phyloP scores from a whole-genome alignment of 164 flowering plant genomes.

The Sextonia rubra region DNA sequence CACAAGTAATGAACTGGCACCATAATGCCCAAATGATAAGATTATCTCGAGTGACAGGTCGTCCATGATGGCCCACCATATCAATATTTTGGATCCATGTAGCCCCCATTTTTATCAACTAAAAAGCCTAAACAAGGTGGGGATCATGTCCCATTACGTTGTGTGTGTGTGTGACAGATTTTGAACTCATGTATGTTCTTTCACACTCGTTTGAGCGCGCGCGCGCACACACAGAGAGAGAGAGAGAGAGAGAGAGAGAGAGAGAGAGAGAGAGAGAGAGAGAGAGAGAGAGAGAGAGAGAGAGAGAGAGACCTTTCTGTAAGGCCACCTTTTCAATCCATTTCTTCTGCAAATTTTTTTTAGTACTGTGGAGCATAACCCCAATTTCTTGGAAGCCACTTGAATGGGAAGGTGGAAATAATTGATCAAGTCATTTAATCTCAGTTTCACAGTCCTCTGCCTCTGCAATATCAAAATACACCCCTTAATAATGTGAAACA shows the following conservation, averaged over 20 bases:
- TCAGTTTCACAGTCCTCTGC: slow-evolving; percentile 42
- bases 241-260: neutral
- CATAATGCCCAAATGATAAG: neutral
- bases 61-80: neutral
- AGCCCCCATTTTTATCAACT: neutral
- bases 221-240: no score
- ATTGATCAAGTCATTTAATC: slow-evolving; percentile 27
- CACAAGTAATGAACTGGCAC: neutral
- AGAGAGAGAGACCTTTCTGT: slow-evolving; percentile 42
- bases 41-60: neutral
- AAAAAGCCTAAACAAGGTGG: neutral
- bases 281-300: neutral
- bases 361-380: slow-evolving; percentile 45
- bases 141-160: neutral
- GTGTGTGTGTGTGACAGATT: no score
- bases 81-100: neutral
- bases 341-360: slow-evolving; percentile 44
- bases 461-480: slow-evolving; percentile 35
- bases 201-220: no score
- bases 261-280: neutral
- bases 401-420: slow-evolving; percentile 48
- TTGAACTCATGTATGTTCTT: no score
- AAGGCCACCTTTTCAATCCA: slow-evolving; percentile 50
- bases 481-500: neutral
- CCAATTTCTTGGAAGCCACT: slow-evolving; percentile 34